phyloP scores from a whole-genome alignment of 805 yeast genomes.

The Saturnispora galanensis region DNA sequence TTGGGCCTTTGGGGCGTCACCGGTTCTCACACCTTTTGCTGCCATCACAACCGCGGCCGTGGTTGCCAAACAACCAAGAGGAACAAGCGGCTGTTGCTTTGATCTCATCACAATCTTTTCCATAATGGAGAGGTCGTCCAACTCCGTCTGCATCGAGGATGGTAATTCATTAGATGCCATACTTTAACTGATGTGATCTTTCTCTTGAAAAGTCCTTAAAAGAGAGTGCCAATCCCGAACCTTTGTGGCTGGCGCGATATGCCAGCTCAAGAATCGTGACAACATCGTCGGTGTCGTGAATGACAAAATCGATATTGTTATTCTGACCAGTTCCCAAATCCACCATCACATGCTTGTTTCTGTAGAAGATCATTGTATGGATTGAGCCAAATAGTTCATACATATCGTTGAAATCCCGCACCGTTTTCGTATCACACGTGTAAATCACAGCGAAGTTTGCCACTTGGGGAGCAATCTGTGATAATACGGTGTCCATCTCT shows the following conservation, averaged over 20 bases:
- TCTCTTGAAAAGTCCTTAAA: slow-evolving; percentile 51
- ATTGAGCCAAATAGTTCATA: slow-evolving; percentile 85
- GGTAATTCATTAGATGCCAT: slow-evolving; percentile 36
- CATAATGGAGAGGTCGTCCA: slow-evolving; percentile 41
- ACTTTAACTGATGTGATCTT: not conserved
- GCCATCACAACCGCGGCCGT: slow-evolving; percentile 75
- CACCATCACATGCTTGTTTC: slow-evolving; percentile 95
- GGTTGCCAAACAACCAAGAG: slow-evolving; percentile 71
- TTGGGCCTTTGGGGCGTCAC: slow-evolving; percentile 70
- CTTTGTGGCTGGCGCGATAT: slow-evolving; percentile 85
- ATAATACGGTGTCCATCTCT: slow-evolving; percentile 83
- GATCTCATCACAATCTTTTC: slow-evolving; percentile 53
- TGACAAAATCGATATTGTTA: slow-evolving; percentile 78
- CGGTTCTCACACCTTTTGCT: slow-evolving; percentile 61
- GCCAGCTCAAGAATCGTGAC: slow-evolving; percentile 86
- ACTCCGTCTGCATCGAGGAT: slow-evolving; percentile 41
- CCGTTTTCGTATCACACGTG: slow-evolving; percentile 80
- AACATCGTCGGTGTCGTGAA: slow-evolving; percentile 76
- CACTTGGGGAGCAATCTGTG: slow-evolving; percentile 69
- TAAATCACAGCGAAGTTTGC: slow-evolving; percentile 83
- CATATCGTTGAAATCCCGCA: slow-evolving; percentile 85
- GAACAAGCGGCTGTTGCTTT: slow-evolving; percentile 84
- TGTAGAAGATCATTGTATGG: slow-evolving; percentile 86
- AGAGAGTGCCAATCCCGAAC: slow-evolving; percentile 81
- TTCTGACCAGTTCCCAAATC: slow-evolving; percentile 98